These are phyloP conservation scores for Stephania yunnanensis DNA, from an alignment of 164 flowering plant genomes.

Conservation along the genomic window DNA sequence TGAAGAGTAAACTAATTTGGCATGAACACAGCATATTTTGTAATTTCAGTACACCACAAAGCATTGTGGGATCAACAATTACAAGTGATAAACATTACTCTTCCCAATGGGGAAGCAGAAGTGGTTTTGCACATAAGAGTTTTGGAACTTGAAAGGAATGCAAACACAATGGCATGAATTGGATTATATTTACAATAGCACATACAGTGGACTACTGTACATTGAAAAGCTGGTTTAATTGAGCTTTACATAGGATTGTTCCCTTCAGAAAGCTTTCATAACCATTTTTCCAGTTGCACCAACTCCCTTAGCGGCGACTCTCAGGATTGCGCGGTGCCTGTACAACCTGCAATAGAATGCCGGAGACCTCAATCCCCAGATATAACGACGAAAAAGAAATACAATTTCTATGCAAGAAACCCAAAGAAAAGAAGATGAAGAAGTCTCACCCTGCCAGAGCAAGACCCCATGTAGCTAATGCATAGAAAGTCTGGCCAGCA, in stretches of 20 bases:
- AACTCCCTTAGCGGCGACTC: slow-evolving; percentile 60
- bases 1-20: too few species aligned
- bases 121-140: neutral
- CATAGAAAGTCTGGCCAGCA: slow-evolving; percentile 71
- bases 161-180: neutral
- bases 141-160: neutral
- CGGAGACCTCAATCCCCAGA: neutral
- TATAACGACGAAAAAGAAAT: too few species aligned
- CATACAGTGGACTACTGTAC: slow-evolving; percentile 5
- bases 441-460: slow-evolving; percentile 64
- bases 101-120: neutral
- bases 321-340: slow-evolving; percentile 42
- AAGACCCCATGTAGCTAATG: slow-evolving; percentile 79
- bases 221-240: neutral
- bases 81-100: neutral
- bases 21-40: too few species aligned
- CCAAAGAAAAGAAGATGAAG: neutral
- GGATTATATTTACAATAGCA: neutral
- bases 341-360: slow-evolving; percentile 48
- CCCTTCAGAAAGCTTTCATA: slow-evolving; percentile 45
- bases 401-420: too few species aligned
- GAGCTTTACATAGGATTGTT: neutral
- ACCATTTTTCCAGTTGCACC: slow-evolving; percentile 52
- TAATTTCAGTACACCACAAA: neutral
- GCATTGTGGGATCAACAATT: neutral